A percentile compares a stretch with the other conserved stretches of the same genome.
Conservation (phyloP, 2,329 filamentous ascomycete genomes). For the Calonectria honghensis region DNA sequence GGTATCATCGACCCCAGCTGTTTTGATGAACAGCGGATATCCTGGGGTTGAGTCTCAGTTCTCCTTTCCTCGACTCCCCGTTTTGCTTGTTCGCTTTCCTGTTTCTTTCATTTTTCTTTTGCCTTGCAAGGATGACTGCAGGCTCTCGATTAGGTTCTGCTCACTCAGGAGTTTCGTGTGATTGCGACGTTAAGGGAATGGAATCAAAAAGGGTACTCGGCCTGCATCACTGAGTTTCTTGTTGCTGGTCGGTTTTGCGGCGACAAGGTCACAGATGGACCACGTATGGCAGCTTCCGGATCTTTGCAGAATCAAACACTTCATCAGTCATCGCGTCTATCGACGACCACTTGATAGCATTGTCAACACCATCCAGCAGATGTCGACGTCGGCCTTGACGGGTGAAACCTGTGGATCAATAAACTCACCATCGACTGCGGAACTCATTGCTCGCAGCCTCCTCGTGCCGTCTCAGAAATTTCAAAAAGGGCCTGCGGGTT, state of each 20-base stretch:
- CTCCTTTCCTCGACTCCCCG: constrained; percentile 54
- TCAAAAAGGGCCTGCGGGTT: constrained; percentile 52
- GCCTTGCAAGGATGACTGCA: constrained; percentile 56
- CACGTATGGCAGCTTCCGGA: constrained; percentile 63
- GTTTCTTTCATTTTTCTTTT: constrained; percentile 53
- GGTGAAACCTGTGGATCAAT: constrained; percentile 59
- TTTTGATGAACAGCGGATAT: constrained; percentile 44
- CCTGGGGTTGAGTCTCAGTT: constrained; percentile 50
- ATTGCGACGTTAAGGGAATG: constrained; percentile 62
- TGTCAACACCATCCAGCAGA: constrained; percentile 60
- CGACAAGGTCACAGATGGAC: constrained; percentile 62
- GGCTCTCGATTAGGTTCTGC: constrained; percentile 57
- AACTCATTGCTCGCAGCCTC: constrained; percentile 55
- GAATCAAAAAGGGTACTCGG: constrained; percentile 60
- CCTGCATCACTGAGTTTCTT: constrained; percentile 60
- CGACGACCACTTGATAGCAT: constrained; percentile 62
- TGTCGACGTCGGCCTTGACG: constrained; percentile 59
- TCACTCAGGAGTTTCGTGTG: constrained; percentile 61
- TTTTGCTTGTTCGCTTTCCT: constrained; percentile 55
- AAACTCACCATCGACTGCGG: constrained; percentile 59
- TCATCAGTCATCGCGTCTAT: constrained; percentile 62
- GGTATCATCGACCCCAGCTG: constrained; percentile 39
- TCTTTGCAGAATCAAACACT: constrained; percentile 63
- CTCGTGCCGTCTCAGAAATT: constrained; percentile 56
- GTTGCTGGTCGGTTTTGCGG: constrained; percentile 62